Percentiles rank a stretch among this genome's conserved stretches.
phyloP scores from a whole-genome alignment of 2,329 filamentous ascomycete species.

The Lecanicillium sp. region DNA sequence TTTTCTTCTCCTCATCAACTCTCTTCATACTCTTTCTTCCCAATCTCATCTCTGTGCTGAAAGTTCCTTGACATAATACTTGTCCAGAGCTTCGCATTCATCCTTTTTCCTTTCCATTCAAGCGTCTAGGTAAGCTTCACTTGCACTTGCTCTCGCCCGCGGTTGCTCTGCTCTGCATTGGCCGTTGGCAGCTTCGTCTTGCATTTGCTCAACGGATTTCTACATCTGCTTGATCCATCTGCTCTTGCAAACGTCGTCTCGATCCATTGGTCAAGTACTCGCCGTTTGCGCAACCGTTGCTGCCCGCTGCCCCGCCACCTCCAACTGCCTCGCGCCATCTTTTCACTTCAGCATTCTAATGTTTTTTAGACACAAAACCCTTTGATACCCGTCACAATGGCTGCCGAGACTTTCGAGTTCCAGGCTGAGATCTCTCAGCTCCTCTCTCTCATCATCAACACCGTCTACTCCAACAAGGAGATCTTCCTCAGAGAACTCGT shows the following conservation, averaged over 20 bases:
- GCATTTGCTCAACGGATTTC: too few relatives aligned
- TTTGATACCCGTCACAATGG: conserved; percentile 59
- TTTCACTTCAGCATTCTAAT: conserved; percentile 14
- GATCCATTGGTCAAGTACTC: background rate
- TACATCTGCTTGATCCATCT: background rate
- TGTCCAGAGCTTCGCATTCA: conserved; percentile 17
- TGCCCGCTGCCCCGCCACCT: background rate
- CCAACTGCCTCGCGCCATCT: background rate
- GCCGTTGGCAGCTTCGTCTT: background rate
- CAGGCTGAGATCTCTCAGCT: conserved; percentile 99
- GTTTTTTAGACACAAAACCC: conserved; percentile 23
- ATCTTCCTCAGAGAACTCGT: conserved; percentile 98
- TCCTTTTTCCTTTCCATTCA: conserved; percentile 16
- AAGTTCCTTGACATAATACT: conserved; percentile 22
- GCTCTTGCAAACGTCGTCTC: background rate
- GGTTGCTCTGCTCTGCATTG: background rate
- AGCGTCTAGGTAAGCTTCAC: conserved; percentile 20
- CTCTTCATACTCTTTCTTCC: conserved; percentile 16
- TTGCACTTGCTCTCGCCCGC: background rate
- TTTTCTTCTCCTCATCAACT: conserved; percentile 17
- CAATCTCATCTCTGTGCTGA: conserved; percentile 20
- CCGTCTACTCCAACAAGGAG: conserved; percentile 99
- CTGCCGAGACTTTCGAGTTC: conserved; percentile 99
- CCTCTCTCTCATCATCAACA: conserved; percentile 99
- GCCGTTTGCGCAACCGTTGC: background rate